phyloP scores from a whole-genome alignment of 345 rosid genomes.

The Lepidium didymum region DNA sequence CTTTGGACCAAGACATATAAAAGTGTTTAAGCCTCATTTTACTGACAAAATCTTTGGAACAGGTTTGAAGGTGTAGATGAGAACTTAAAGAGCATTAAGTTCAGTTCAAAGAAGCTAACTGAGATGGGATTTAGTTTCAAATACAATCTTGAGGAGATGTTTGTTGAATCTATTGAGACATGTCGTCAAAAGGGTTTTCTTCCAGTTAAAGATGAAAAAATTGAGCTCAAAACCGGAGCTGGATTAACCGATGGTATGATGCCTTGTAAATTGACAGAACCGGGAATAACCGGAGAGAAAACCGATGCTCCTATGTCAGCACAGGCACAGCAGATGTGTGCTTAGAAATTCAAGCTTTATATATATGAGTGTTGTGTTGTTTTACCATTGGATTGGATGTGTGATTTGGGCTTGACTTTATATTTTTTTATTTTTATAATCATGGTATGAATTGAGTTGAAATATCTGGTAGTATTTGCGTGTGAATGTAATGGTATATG shows the following conservation, averaged over 20 bases:
- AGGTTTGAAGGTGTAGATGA: constrained; percentile 67
- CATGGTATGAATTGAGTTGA: neutral
- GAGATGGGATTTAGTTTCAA: constrained; percentile 73
- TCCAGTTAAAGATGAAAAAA: neutral
- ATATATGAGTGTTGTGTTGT: neutral
- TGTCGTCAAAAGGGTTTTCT: constrained; percentile 63
- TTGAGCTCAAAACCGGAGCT: neutral
- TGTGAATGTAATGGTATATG: neutral
- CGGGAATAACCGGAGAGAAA: neutral
- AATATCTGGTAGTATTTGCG: neutral
- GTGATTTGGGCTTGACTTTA: neutral
- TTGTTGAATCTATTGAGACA: constrained; percentile 57
- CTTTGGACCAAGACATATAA: too few relatives aligned
- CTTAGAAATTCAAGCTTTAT: constrained; percentile 8
- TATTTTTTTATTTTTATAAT: neutral
- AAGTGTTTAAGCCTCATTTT: neutral
- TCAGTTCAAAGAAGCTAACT: constrained; percentile 59
- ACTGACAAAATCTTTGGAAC: neutral
- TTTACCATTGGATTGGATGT: neutral
- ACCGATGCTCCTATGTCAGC: constrained; percentile 8
- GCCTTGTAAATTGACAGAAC: constrained; percentile 14
- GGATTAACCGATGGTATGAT: constrained; percentile 4
- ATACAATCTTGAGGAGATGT: constrained; percentile 73
- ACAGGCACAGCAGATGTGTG: constrained; percentile 14
- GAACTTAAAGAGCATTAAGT: constrained; percentile 30